Base-by-base conservation (phyloP, 768 basidiomycete genomes). In the Cystofilobasidium ferigula region DNA sequence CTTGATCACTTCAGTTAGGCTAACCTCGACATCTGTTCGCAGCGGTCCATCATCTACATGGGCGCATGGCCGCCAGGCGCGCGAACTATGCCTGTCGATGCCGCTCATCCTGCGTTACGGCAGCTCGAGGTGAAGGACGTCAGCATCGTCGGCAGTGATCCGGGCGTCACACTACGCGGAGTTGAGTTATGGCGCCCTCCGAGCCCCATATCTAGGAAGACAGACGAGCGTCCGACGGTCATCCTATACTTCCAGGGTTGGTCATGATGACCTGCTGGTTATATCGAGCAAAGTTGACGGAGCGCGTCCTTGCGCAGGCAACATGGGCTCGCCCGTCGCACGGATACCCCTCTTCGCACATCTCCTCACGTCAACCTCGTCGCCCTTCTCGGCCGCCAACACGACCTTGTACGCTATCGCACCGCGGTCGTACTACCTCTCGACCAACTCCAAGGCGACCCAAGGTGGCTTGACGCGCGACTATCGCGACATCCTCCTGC, bases 351-450 rank as follows among this genome's bases (percentile, higher is more conserved):
- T 80, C 43, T 81, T 82, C 69, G 70, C 79, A 2, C 63, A 69
- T 5, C 72, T 70, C 59, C 58, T 71, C 61, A 70, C 59, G 32
- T 61, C 48, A 3, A 30, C 28, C 16, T 42, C 20, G 22, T 67
- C 65, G 20, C 65, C 65, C 20, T 62, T 67, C 42, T 32, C 26
- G 26, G 9, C 54, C 60, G 35, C 57, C 64, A 57, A 60, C 28
- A 67, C 65, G 32, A 22, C 71, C 9, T 68, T 81, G 63, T 48
- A 81, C 47, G 78, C 80, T 10, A 68, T 78, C 34, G 79, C 81
- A 0, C 82, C 82, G 0, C 78, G 82, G 12, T 81, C 81, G 0
- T 83, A 77, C 71, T 82, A 82, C 79, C 78, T 77, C 24, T 82
- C 81, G 4, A 77, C 78, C 5, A 72, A 69, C 12, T 59, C 76